These are phyloP conservation scores for Sphaerostilbella broomeana DNA, from an alignment of 2,329 filamentous ascomycete species.

Conservation along the genomic window DNA sequence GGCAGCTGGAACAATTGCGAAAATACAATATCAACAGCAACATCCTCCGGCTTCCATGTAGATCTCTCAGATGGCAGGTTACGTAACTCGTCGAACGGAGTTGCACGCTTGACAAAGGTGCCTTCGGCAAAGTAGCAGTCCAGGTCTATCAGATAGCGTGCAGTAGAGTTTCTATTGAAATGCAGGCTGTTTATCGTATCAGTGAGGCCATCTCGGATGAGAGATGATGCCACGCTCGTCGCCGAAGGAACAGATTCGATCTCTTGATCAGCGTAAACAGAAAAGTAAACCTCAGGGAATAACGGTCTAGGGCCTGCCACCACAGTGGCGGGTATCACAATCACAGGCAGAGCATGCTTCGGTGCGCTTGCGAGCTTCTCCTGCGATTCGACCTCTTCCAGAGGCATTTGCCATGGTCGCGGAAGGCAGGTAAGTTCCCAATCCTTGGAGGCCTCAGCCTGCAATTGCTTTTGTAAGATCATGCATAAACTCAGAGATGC, in stretches of 20 bases:
- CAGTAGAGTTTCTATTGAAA: constrained; percentile 82
- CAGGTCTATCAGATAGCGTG: constrained; percentile 84
- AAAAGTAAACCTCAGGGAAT: constrained; percentile 91
- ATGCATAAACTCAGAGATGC: constrained; percentile 65
- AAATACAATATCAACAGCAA: constrained; percentile 95
- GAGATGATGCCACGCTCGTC: constrained; percentile 67
- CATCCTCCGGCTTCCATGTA: constrained; percentile 96
- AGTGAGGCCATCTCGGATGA: constrained; percentile 77
- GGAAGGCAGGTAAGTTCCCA: constrained; percentile 69
- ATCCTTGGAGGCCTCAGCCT: constrained; percentile 62
- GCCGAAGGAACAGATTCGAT: constrained; percentile 79
- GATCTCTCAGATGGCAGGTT: constrained; percentile 58
- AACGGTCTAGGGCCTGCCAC: constrained; percentile 66
- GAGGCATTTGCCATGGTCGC: constrained; percentile 59
- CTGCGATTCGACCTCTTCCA: constrained; percentile 53
- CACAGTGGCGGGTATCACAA: constrained; percentile 70
- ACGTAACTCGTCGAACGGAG: constrained; percentile 81
- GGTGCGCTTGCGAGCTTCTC: constrained; percentile 52
- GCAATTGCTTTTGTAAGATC: constrained; percentile 79
- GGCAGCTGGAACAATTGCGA: constrained; percentile 89
- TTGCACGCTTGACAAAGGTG: constrained; percentile 90
- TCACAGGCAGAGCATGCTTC: constrained; percentile 72
- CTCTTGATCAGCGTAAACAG: constrained; percentile 82
- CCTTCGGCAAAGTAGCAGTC: constrained; percentile 89
- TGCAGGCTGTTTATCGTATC: constrained; percentile 93